phyloP scores from a whole-genome alignment of 441 rosid species.

The Mallotus japonicus region DNA sequence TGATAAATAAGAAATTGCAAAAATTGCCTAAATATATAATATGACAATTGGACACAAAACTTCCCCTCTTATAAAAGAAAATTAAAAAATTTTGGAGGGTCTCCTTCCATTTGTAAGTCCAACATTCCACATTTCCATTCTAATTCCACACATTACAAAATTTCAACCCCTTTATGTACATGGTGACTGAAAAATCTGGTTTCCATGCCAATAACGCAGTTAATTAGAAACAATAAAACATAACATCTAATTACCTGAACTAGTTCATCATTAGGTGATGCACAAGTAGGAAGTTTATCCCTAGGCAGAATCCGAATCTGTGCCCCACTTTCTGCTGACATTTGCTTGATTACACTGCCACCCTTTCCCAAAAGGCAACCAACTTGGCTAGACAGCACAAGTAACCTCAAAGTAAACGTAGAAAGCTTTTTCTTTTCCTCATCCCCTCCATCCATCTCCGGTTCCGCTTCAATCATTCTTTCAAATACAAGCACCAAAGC shows the following conservation, averaged over 20 bases:
- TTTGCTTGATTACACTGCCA: constrained; percentile 62
- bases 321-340: constrained; percentile 61
- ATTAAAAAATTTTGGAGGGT: neutral
- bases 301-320: constrained; percentile 64
- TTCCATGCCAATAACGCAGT: neutral
- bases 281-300: constrained; percentile 61
- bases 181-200: neutral
- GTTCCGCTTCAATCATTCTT: constrained; percentile 49
- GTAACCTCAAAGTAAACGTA: constrained; percentile 46
- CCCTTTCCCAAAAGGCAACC: constrained; percentile 69
- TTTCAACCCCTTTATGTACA: neutral
- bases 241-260: constrained; percentile 45
- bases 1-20: too few species aligned
- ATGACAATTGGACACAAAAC: neutral
- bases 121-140: neutral
- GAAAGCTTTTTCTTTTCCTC: constrained; percentile 39
- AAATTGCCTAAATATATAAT: too few species aligned
- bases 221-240: constrained; percentile 3
- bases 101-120: neutral
- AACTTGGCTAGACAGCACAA: constrained; percentile 60
- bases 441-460: constrained; percentile 34
- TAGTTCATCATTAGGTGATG: constrained; percentile 54
- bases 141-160: neutral
- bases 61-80: neutral
- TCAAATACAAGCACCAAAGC: constrained; percentile 60